Base-by-base conservation (phyloP, 2,329 filamentous ascomycete species). In the Scedosporium dehoogii region DNA sequence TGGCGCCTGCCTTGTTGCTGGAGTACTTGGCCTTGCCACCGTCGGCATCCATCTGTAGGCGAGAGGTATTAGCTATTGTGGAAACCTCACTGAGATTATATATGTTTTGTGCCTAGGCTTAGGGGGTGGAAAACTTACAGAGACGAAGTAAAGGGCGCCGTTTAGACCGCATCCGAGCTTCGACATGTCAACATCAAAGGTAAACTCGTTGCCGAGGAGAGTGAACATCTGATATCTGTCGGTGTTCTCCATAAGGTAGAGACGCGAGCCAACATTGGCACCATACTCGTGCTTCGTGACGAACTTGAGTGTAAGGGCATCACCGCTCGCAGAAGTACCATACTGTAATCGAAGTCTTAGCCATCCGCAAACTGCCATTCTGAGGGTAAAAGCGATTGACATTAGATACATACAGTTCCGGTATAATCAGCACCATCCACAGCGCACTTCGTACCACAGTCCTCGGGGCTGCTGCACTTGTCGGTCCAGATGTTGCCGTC, bases 151-250 rank as follows among this genome's bases (percentile, higher is more conserved):
- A 56, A 90, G 75, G 56, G 87, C 87, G 61, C 87, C 87, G 73
- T 91, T 90, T 63, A 90, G 74, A 64, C 88, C 88, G 69, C 88
- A 91, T 64, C 83, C 81, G 21, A 89, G 76, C 67, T 81, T 80
- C 44, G 86, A 88, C 55, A 88, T 82, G 70, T 90, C 87, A 25
- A 89, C 86, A 62, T 89, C 86, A 65, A 90, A 89, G 62, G 85
- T 86, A 74, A 90, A 86, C 73, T 90, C 87, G 69, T 86, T 81
- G 73, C 84, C 85, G 61, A 85, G 77, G 63, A 89, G 77, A 63
- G 83, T 79, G 75, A 89, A 86, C 70, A 82, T 80, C 75, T 88
- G 75, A 73, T 90, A 90, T 63, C 80, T 82, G 67, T 76, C 78
- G 56, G 85, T 81, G 60, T 79, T 75, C 67, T 81, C 80, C 76